Evolutionary conservation across 129 eudicot genomes (phyloP).

Genomic region (Lactuca sativa): DNA sequence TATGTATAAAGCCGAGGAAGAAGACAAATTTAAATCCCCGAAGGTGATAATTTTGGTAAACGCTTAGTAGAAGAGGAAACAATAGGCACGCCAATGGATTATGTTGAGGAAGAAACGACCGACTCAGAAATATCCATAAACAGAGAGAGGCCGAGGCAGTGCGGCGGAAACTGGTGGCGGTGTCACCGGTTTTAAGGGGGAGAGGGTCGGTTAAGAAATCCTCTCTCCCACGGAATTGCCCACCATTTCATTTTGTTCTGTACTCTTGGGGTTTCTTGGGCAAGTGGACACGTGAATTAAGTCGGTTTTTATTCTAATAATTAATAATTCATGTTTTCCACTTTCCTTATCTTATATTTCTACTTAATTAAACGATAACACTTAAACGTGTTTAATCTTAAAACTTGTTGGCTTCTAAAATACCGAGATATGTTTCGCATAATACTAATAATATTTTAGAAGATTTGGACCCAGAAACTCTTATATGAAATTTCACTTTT

Average conservation of each 20-base stretch:
- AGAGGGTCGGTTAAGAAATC: slow-evolving; percentile 29
- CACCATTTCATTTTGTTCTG: background rate
- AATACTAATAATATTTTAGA: too few species aligned
- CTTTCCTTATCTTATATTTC: too few species aligned
- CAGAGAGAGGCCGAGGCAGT: background rate
- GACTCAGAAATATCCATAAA: background rate
- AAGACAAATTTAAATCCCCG: background rate
- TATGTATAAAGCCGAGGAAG: background rate
- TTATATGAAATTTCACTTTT: too few species aligned
- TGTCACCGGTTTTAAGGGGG: slow-evolving; percentile 17
- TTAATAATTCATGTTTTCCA: too few species aligned
- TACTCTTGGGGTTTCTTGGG: slow-evolving; percentile 20
- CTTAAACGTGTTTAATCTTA: too few species aligned
- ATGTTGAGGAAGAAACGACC: background rate
- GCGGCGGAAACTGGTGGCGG: slow-evolving; percentile 36
- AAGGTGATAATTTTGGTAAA: background rate
- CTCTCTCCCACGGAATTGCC: slow-evolving; percentile 28
- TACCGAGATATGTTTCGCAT: too few species aligned
- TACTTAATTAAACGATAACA: too few species aligned
- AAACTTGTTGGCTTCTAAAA: too few species aligned
- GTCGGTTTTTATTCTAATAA: too few species aligned
- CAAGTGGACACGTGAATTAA: background rate
- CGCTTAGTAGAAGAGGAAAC: background rate
- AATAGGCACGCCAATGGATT: slow-evolving; percentile 32
- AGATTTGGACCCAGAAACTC: too few species aligned